Evolutionary conservation across 306 rosid species (phyloP).

Genomic region (Cucumis melo): DNA sequence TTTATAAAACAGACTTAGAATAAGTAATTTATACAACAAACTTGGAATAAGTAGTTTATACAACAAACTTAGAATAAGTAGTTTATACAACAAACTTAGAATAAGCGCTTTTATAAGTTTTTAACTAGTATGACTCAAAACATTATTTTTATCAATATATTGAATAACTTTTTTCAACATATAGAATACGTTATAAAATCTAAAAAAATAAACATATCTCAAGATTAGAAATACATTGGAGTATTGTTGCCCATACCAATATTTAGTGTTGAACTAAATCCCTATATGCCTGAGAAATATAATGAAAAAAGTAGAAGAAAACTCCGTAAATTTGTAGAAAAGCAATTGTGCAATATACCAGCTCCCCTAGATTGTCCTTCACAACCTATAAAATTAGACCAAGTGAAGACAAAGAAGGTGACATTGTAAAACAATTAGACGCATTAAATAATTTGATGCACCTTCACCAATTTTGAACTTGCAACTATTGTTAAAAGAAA

Average conservation of each 20-base stretch:
- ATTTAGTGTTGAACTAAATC: neutral
- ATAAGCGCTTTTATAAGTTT: neutral
- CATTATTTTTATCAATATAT: neutral
- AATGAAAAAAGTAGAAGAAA: neutral
- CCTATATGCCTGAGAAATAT: neutral
- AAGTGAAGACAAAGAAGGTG: constrained; percentile 3
- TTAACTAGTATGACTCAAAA: neutral
- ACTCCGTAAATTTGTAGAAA: constrained; percentile 93
- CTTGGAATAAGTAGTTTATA: too few species aligned
- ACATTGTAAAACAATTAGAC: neutral
- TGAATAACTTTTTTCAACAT: neutral
- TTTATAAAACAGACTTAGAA: too few species aligned
- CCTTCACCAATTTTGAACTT: constrained; percentile 58
- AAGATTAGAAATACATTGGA: neutral
- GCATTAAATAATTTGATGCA: constrained; percentile 14
- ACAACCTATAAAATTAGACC: constrained; percentile 29
- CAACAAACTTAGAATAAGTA: neutral
- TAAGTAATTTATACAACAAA: too few species aligned
- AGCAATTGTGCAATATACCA: constrained; percentile 75
- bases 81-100: too few species aligned
- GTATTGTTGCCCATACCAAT: neutral
- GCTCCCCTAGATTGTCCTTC: constrained; percentile 51
- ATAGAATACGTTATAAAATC: neutral
- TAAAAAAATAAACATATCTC: neutral
- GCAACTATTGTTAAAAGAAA: constrained; percentile 73